Evolutionary conservation across 805 yeast species (phyloP).

Genomic region (Starmerella geochares): DNA sequence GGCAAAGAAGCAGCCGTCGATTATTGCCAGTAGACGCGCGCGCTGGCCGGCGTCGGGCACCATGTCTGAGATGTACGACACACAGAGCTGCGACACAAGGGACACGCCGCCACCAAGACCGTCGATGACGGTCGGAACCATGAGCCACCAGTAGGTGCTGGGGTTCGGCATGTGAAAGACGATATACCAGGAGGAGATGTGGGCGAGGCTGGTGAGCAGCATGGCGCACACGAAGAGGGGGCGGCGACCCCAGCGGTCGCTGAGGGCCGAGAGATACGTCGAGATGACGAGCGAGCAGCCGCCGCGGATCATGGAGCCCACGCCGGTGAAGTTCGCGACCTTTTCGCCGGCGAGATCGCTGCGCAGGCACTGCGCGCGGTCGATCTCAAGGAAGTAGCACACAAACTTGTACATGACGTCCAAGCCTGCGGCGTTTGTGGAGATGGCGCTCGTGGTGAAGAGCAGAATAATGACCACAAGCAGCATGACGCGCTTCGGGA

Average conservation of each 20-base stretch:
- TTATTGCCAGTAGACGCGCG: slow-evolving; percentile 20
- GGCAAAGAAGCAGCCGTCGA: slow-evolving; percentile 23
- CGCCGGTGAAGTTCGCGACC: slow-evolving; percentile 22
- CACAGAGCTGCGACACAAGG: slow-evolving; percentile 17
- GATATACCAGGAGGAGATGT: slow-evolving; percentile 21
- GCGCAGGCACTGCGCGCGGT: slow-evolving; percentile 19
- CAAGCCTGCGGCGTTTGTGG: slow-evolving; percentile 22
- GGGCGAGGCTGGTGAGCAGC: slow-evolving; percentile 13
- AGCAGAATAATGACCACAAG: slow-evolving; percentile 10
- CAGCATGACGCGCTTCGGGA: slow-evolving; percentile 20
- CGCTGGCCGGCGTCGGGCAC: slow-evolving; percentile 22
- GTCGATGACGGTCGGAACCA: slow-evolving; percentile 22
- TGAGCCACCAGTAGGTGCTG: slow-evolving; percentile 23
- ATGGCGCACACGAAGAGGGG: slow-evolving; percentile 20
- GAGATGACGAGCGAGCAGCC: slow-evolving; percentile 14
- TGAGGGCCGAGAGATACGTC: slow-evolving; percentile 21
- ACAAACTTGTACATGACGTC: slow-evolving; percentile 24
- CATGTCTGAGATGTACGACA: slow-evolving; percentile 25
- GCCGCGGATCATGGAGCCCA: slow-evolving; percentile 17
- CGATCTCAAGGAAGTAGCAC: slow-evolving; percentile 18
- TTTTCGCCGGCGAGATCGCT: slow-evolving; percentile 16
- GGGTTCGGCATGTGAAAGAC: slow-evolving; percentile 22
- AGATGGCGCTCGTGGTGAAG: slow-evolving; percentile 13
- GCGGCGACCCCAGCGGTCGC: slow-evolving; percentile 26
- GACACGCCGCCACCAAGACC: slow-evolving; percentile 24